phyloP scores from a whole-genome alignment of 495 filamentous ascomycete genomes.

The Talaromyces proteolyticus region DNA sequence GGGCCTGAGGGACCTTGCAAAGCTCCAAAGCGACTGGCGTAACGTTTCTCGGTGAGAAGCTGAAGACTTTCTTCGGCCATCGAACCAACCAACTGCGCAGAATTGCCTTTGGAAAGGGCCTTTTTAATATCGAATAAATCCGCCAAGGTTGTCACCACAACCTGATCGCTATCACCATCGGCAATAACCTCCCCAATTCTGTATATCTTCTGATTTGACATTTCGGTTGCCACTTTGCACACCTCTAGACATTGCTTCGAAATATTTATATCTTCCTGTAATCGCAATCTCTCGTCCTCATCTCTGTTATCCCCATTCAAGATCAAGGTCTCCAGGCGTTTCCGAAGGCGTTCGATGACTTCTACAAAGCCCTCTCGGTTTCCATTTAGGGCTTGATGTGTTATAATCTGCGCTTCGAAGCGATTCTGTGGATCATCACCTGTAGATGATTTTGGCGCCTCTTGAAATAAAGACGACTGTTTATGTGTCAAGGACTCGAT shows the following conservation, averaged over 20 bases:
- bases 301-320: conserved; percentile 11
- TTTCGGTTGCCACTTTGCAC: conserved; percentile 23
- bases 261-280: conserved; percentile 23
- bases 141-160: conserved; percentile 27
- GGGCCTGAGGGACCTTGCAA: neutral
- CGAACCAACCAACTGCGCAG: conserved; percentile 25
- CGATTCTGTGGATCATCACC: neutral
- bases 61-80: conserved; percentile 18
- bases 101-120: conserved; percentile 16
- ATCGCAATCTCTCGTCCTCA: conserved; percentile 15
- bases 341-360: conserved; percentile 17
- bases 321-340: conserved; percentile 17
- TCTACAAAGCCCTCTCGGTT: conserved; percentile 15
- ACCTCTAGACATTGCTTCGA: conserved; percentile 26
- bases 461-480: conserved; percentile 8
- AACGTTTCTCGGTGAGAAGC: conserved; percentile 20
- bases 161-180: conserved; percentile 25
- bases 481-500: conserved; percentile 7
- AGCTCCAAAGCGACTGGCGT: conserved; percentile 24
- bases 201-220: conserved; percentile 23
- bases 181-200: conserved; percentile 24
- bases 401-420: conserved; percentile 6
- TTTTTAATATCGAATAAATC: conserved; percentile 27
- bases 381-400: conserved; percentile 12
- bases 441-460: neutral